Percentiles rank a stretch among this genome's conserved stretches.
phyloP scores from a whole-genome alignment of 345 rosid genomes.

The Gossypium mustelinum region DNA sequence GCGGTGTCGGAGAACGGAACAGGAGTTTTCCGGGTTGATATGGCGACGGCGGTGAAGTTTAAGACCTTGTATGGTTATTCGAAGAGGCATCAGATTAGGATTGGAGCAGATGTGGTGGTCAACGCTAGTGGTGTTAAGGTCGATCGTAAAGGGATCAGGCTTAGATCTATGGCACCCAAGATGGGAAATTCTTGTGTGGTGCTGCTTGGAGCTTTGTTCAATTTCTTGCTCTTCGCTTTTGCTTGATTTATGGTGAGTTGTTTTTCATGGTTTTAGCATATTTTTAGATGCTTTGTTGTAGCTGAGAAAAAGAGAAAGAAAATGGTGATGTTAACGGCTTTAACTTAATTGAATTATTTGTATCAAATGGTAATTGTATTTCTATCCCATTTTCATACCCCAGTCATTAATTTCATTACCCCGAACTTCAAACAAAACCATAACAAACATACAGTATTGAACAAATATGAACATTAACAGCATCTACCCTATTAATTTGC shows the following conservation, averaged over 20 bases:
- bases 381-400: too few species aligned
- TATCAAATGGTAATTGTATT: too few species aligned
- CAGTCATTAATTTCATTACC: too few species aligned
- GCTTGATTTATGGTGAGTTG: slow-evolving; percentile 21
- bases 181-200: slow-evolving; percentile 9
- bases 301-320: background rate
- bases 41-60: slow-evolving; percentile 61
- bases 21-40: slow-evolving; percentile 50
- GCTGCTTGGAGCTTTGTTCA: slow-evolving; percentile 7
- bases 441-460: too few species aligned
- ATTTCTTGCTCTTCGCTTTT: slow-evolving; percentile 23
- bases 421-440: too few species aligned
- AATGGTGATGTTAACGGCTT: background rate
- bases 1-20: slow-evolving; percentile 36
- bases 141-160: slow-evolving; percentile 34
- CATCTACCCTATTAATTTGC: too few species aligned
- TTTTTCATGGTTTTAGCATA: background rate
- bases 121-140: slow-evolving; percentile 32
- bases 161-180: slow-evolving; percentile 38
- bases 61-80: slow-evolving; percentile 55
- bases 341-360: too few species aligned
- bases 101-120: slow-evolving; percentile 50
- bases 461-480: too few species aligned
- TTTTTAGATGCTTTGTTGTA: background rate
- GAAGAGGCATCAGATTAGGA: slow-evolving; percentile 38